phyloP scores from a whole-genome alignment of 2,329 filamentous ascomycete species.

The Alternaria infectoria region DNA sequence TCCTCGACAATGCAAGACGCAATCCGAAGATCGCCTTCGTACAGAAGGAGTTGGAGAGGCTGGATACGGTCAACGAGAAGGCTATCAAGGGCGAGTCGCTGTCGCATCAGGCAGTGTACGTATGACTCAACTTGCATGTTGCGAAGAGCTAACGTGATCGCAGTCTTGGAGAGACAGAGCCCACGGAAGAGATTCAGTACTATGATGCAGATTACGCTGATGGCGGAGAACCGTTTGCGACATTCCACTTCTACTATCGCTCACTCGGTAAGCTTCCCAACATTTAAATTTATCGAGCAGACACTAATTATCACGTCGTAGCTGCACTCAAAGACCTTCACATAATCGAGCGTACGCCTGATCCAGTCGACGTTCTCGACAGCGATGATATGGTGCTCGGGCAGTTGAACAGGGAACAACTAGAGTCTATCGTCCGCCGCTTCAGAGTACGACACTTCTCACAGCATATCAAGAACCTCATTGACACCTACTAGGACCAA shows the following conservation, averaged over 20 bases:
- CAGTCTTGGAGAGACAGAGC: slow-evolving; percentile 5
- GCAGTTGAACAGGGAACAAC: slow-evolving; percentile 9
- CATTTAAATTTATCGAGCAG: too few relatives aligned
- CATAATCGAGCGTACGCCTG: slow-evolving; percentile 33
- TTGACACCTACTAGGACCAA: not conserved
- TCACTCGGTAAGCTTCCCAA: slow-evolving; percentile 23
- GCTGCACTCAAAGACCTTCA: slow-evolving; percentile 35
- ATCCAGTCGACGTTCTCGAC: slow-evolving; percentile 15
- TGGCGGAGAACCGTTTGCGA: slow-evolving; percentile 16
- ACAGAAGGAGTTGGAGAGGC: slow-evolving; percentile 26
- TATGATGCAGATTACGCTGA: slow-evolving; percentile 3
- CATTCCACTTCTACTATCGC: slow-evolving; percentile 29
- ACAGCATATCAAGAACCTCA: too few relatives aligned
- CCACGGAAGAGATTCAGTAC: slow-evolving; percentile 9
- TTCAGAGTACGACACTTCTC: too few relatives aligned
- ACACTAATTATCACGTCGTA: not conserved
- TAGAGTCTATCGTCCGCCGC: slow-evolving; percentile 6
- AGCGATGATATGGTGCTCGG: slow-evolving; percentile 5
- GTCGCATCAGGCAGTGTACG: slow-evolving; percentile 14
- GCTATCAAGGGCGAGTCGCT: slow-evolving; percentile 20
- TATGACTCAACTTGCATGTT: not conserved
- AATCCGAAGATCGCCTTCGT: not conserved
- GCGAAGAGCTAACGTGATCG: slow-evolving; percentile 1
- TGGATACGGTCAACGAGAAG: slow-evolving; percentile 20
- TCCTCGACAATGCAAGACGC: slow-evolving; percentile 5